phyloP scores from a whole-genome alignment of 192 early-diverging fungal genomes.

The Thamnidium elegans region DNA sequence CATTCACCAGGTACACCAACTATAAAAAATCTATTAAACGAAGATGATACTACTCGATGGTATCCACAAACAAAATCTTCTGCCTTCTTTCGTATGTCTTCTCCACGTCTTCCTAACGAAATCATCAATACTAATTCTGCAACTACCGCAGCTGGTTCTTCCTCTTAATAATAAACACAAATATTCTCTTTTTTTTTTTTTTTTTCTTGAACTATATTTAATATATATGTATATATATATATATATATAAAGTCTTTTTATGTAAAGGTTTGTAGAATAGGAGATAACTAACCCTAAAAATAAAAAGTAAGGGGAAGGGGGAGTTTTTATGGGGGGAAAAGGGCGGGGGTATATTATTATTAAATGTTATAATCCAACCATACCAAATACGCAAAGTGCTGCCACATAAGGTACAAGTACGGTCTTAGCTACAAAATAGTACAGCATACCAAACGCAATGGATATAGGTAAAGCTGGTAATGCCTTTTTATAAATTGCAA shows the following conservation, averaged over 20 bases:
- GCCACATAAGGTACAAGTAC: conserved; percentile 47
- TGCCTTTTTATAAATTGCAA: conserved; percentile 78
- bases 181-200: not conserved
- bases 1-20: not conserved
- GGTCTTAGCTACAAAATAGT: conserved; percentile 64
- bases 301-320: too few species aligned
- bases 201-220: not conserved
- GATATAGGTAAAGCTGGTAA: conserved; percentile 85
- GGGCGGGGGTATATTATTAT: not conserved
- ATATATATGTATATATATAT: too few species aligned
- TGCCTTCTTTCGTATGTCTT: too few species aligned
- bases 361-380: conserved; percentile 23
- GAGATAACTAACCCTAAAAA: too few species aligned
- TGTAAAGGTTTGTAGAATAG: too few species aligned
- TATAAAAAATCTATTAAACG: conserved; percentile 6
- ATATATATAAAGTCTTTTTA: too few species aligned
- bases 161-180: too few species aligned
- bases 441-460: conserved; percentile 82
- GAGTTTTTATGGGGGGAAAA: not conserved
- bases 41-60: not conserved
- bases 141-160: too few species aligned
- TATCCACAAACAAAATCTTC: too few species aligned
- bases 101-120: too few species aligned
- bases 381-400: conserved; percentile 36
- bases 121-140: too few species aligned